These are phyloP conservation scores for Noccaea caerulescens DNA, from an alignment of 345 rosid genomes.

Conservation along the genomic window DNA sequence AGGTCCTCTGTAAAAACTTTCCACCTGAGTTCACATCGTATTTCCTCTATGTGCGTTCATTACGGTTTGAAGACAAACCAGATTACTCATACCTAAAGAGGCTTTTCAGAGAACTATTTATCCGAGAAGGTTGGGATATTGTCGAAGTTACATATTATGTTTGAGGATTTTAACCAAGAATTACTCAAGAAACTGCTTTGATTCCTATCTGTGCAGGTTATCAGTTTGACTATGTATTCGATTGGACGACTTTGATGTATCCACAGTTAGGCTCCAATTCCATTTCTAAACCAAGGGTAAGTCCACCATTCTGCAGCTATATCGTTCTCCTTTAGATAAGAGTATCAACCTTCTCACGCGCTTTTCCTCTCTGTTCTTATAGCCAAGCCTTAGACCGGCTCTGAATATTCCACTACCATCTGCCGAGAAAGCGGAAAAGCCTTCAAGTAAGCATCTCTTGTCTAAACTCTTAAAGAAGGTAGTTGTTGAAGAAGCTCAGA, in stretches of 20 bases:
- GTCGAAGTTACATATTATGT: background rate
- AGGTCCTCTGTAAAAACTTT: slow-evolving; percentile 90
- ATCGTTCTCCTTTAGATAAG: background rate
- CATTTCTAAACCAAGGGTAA: slow-evolving; percentile 73
- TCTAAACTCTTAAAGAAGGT: background rate
- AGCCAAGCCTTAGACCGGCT: slow-evolving; percentile 64
- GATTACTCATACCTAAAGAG: slow-evolving; percentile 95
- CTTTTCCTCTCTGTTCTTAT: slow-evolving; percentile 25
- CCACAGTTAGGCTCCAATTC: slow-evolving; percentile 79
- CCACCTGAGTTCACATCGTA: slow-evolving; percentile 93
- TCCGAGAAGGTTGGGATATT: slow-evolving; percentile 70
- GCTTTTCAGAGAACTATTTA: slow-evolving; percentile 90
- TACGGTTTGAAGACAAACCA: slow-evolving; percentile 95
- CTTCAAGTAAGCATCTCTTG: slow-evolving; percentile 57
- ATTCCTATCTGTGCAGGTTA: slow-evolving; percentile 60
- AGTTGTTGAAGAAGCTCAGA: slow-evolving; percentile 7
- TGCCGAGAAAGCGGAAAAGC: slow-evolving; percentile 62
- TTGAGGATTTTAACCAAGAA: background rate
- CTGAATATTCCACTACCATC: slow-evolving; percentile 60
- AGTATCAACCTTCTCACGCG: slow-evolving; percentile 9
- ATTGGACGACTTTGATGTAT: slow-evolving; percentile 90
- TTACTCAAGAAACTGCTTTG: slow-evolving; percentile 11
- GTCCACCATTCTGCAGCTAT: slow-evolving; percentile 33
- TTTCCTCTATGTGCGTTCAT: slow-evolving; percentile 88
- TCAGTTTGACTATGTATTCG: slow-evolving; percentile 92